Conservation (phyloP, 2,329 filamentous ascomycete species). For the Drechmeria coniospora region DNA sequence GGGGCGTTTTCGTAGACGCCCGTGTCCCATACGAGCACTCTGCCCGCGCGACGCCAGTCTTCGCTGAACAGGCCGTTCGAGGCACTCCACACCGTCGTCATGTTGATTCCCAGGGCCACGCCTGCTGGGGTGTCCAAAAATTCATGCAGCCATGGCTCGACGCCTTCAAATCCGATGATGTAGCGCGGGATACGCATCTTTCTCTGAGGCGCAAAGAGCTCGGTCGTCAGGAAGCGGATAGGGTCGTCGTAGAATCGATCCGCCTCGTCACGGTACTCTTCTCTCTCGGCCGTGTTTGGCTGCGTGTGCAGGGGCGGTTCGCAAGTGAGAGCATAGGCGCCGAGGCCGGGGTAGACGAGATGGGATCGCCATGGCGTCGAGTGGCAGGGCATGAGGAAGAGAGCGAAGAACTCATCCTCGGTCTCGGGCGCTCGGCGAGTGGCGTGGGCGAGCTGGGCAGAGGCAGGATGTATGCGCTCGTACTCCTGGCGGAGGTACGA, state of each 20-base stretch:
- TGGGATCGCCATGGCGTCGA: constrained; percentile 90
- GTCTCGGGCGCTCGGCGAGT: constrained; percentile 7
- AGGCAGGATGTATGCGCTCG: constrained; percentile 35
- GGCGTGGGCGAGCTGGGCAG: constrained; percentile 8
- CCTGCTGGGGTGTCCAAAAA: constrained; percentile 28
- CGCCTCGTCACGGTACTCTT: constrained; percentile 69
- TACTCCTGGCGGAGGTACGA: constrained; percentile 62
- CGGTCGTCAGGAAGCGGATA: constrained; percentile 34
- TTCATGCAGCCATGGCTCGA: constrained; percentile 29
- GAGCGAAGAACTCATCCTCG: constrained; percentile 41
- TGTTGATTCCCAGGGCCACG: constrained; percentile 22
- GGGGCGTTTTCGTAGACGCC: constrained; percentile 15
- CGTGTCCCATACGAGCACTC: constrained; percentile 45
- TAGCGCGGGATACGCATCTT: constrained; percentile 30
- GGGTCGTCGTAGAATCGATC: constrained; percentile 72
- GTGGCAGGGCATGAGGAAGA: constrained; percentile 92
- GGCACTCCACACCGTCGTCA: constrained; percentile 35
- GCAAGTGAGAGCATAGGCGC: constrained; percentile 76
- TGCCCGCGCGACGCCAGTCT: constrained; percentile 39
- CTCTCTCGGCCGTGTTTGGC: constrained; percentile 44
- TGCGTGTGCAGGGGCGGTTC: constrained; percentile 64
- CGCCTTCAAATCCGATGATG: constrained; percentile 45
- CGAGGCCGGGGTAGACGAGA: constrained; percentile 57
- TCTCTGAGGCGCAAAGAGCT: constrained; percentile 27
- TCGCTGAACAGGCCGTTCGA: constrained; percentile 50